Conservation (phyloP, 2,329 filamentous ascomycete species). For the Daldinia sp. region DNA sequence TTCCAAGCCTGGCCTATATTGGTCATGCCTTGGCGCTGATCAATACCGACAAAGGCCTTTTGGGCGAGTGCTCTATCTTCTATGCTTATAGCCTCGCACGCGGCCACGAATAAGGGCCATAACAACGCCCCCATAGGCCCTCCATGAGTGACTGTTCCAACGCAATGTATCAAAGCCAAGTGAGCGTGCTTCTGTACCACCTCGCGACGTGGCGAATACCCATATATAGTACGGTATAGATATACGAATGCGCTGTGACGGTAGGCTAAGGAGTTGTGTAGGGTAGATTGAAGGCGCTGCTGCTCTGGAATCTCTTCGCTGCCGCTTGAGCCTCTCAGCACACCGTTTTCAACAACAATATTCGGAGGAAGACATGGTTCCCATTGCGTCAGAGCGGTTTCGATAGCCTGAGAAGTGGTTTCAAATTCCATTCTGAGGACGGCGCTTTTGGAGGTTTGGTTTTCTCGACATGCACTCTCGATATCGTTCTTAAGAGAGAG, state of each 20-base stretch:
- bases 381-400: slow-evolving; percentile 67
- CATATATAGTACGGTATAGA: slow-evolving; percentile 67
- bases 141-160: slow-evolving; percentile 64
- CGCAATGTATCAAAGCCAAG: slow-evolving; percentile 65
- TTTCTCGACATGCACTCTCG: slow-evolving; percentile 57
- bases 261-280: slow-evolving; percentile 71
- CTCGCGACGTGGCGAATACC: slow-evolving; percentile 59
- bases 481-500: slow-evolving; percentile 65
- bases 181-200: slow-evolving; percentile 67
- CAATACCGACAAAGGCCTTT: slow-evolving; percentile 65
- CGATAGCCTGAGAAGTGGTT: slow-evolving; percentile 65
- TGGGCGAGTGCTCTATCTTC: slow-evolving; percentile 65
- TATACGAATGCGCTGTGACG: slow-evolving; percentile 70
- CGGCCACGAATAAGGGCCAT: slow-evolving; percentile 73
- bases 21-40: slow-evolving; percentile 71
- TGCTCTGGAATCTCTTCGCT: slow-evolving; percentile 52
- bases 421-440: slow-evolving; percentile 64
- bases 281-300: slow-evolving; percentile 63
- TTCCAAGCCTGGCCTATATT: slow-evolving; percentile 73
- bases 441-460: slow-evolving; percentile 59
- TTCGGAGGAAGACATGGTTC: slow-evolving; percentile 63
- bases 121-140: slow-evolving; percentile 74
- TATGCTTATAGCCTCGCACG: slow-evolving; percentile 66
- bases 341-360: slow-evolving; percentile 48
- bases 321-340: slow-evolving; percentile 35